Base-by-base conservation (phyloP, 2,329 filamentous ascomycete species). In the Fusarium sp. region DNA sequence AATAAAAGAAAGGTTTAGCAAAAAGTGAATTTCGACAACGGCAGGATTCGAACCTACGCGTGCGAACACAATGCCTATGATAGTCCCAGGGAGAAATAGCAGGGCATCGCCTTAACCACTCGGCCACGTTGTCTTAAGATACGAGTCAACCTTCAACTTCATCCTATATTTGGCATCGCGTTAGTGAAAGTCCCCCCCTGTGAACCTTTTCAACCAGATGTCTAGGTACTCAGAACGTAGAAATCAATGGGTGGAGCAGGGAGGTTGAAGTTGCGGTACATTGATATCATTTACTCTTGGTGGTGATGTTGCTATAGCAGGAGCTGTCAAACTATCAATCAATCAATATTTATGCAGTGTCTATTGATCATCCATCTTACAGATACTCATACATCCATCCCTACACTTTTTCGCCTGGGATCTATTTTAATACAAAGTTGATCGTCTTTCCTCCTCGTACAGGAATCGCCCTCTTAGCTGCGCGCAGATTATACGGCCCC, bases 391-490 rank as follows among this genome's bases (percentile, higher is more conserved):
- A 62, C 57, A 68, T 23, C 23, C 28, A 25, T 21, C 52, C 25
- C 10, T 13, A 34, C 12, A 37, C 13, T 21, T 19, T 26, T 23
- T 45, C 18, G 6, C 23, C 9, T n/a, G n/a, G 25, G 25, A 28
- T 53, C 10, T 43, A 57, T 55, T 67, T 72, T 78, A 89, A 68
- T 54, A 96, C 89, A 84, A 94, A 91, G 80, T 94, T 97, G 28
- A 95, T 86, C 51, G 92, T 83, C 77, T 85, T 89, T 14, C 91
- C 92, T 3, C 85, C 86, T 60, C 84, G 84, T 14, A 92, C 89
- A 14, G 93, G 84, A 73, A 94, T 86, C 2, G 90, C 85, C 67
- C 88, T 88, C 75, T 86, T 88, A n/a, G 89, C 86, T 67, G 82
- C 82, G 28, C 81, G 79, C 14, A 88, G 77, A 62, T 86, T 78